A percentile compares a stretch with the other conserved stretches of the same genome.
These are phyloP conservation scores for Penicillium sp. DNA, from an alignment of 2,329 filamentous ascomycete genomes.

Conservation along the genomic window DNA sequence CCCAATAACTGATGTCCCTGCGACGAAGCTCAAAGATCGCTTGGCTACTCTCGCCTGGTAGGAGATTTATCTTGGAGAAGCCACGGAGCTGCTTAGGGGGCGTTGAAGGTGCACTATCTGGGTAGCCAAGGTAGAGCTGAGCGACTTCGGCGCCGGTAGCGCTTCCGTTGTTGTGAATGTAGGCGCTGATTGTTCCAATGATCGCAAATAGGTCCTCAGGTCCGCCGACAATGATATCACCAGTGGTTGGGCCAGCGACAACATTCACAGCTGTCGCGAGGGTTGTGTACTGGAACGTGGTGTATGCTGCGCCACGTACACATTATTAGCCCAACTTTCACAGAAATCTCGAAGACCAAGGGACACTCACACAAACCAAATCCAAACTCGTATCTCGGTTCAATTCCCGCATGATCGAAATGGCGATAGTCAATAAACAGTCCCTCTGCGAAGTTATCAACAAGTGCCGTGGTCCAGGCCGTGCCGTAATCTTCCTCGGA, in stretches of 20 bases:
- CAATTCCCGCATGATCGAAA: slow-evolving; percentile 50
- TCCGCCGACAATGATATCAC: slow-evolving; percentile 48
- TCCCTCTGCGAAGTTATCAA: slow-evolving; percentile 55
- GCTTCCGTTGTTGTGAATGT: slow-evolving; percentile 58
- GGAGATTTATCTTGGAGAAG: slow-evolving; percentile 57
- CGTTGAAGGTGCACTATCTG: slow-evolving; percentile 30
- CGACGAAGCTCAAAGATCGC: slow-evolving; percentile 53
- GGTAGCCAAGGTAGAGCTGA: slow-evolving; percentile 61
- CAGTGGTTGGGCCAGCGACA: slow-evolving; percentile 11
- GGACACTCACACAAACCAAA: slow-evolving; percentile 29
- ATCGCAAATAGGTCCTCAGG: slow-evolving; percentile 60
- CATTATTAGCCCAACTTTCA: neutral
- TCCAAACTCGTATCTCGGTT: slow-evolving; percentile 44
- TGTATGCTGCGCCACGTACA: slow-evolving; percentile 24
- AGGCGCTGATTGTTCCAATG: slow-evolving; percentile 54
- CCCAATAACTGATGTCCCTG: slow-evolving; percentile 44
- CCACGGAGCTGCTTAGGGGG: slow-evolving; percentile 52
- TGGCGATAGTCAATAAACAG: slow-evolving; percentile 60
- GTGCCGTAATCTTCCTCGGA: slow-evolving; percentile 57
- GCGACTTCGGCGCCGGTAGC: slow-evolving; percentile 55
- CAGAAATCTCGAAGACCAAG: neutral
- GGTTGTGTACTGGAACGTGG: slow-evolving; percentile 28
- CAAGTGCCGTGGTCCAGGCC: slow-evolving; percentile 17
- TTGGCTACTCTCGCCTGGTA: slow-evolving; percentile 45
- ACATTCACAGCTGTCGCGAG: slow-evolving; percentile 14